Conservation (phyloP, 495 filamentous ascomycete species). For the Daldinia caldariorum region DNA sequence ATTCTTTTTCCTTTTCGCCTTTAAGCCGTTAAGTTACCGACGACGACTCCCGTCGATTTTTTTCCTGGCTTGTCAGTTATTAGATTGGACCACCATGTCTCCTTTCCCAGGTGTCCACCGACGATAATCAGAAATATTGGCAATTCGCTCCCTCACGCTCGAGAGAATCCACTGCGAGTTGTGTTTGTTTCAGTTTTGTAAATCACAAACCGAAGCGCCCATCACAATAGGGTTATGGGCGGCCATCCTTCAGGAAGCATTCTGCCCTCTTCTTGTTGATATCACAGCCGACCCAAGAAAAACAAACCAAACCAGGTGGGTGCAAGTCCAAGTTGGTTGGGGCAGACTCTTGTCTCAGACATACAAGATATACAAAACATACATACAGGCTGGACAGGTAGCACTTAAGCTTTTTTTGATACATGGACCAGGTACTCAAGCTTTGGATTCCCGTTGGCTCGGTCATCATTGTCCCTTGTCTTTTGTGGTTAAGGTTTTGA, state of each 20-base stretch:
- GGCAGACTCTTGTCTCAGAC: conserved; percentile 34
- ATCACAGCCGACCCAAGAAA: conserved; percentile 17
- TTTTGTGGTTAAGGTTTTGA: conserved; percentile 24
- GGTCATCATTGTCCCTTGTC: conserved; percentile 26
- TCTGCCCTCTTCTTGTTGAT: conserved; percentile 22
- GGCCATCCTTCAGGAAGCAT: conserved; percentile 21
- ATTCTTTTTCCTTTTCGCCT: conserved; percentile 11
- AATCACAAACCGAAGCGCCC: conserved; percentile 29
- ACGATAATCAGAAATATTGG: conserved; percentile 30
- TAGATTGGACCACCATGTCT: conserved; percentile 13
- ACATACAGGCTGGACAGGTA: conserved; percentile 14
- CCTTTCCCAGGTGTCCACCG: conserved; percentile 27
- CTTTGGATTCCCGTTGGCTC: conserved; percentile 8
- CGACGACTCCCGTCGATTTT: conserved; percentile 22
- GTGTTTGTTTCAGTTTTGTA: conserved; percentile 39
- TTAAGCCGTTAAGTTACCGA: conserved; percentile 26
- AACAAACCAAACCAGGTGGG: not conserved
- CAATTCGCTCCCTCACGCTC: conserved; percentile 20
- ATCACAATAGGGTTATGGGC: conserved; percentile 40
- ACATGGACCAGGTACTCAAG: conserved; percentile 30
- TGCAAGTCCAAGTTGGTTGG: conserved; percentile 28
- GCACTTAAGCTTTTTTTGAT: conserved; percentile 16
- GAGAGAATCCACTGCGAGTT: conserved; percentile 33
- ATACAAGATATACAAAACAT: conserved; percentile 1
- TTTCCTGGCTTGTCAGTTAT: conserved; percentile 10